Evolutionary conservation across 192 early-diverging fungal species (phyloP).

Genomic region (Rhizoclosmatium sp.): DNA sequence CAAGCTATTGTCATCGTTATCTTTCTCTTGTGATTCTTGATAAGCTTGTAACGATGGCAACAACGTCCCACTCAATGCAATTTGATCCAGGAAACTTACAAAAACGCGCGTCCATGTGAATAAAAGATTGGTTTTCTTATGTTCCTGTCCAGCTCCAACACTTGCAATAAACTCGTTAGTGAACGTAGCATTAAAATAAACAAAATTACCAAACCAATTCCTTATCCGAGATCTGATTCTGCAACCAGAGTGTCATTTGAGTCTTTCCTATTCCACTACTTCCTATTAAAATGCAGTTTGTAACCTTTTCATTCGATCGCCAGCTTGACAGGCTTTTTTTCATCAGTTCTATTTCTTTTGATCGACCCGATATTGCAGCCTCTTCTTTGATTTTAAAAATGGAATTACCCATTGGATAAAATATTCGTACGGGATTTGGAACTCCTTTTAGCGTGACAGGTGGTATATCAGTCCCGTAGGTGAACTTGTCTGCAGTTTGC

Average conservation of each 20-base stretch:
- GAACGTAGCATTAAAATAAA: not conserved
- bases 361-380: not conserved
- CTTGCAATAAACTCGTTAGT: not conserved
- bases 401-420: not conserved
- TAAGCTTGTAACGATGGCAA: not conserved
- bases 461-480: slow-evolving; percentile 9
- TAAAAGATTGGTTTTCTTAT: not conserved
- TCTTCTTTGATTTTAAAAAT: not conserved
- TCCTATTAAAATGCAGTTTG: not conserved
- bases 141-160: not conserved
- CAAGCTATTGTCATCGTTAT: not conserved
- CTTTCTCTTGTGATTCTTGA: not conserved
- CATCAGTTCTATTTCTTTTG: slow-evolving; percentile 9
- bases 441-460: slow-evolving; percentile 18
- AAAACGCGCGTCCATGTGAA: not conserved
- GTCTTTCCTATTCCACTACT: slow-evolving; percentile 5
- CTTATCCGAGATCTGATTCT: not conserved
- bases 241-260: not conserved
- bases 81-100: slow-evolving; percentile 1
- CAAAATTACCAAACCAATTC: not conserved
- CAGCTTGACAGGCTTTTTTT: not conserved
- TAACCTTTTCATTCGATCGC: not conserved
- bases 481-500: not conserved
- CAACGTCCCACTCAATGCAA: not conserved
- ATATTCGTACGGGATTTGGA: not conserved